These are phyloP conservation scores for Isabelozyma pseudorhagii DNA, from an alignment of 805 yeast genomes.

Conservation along the genomic window DNA sequence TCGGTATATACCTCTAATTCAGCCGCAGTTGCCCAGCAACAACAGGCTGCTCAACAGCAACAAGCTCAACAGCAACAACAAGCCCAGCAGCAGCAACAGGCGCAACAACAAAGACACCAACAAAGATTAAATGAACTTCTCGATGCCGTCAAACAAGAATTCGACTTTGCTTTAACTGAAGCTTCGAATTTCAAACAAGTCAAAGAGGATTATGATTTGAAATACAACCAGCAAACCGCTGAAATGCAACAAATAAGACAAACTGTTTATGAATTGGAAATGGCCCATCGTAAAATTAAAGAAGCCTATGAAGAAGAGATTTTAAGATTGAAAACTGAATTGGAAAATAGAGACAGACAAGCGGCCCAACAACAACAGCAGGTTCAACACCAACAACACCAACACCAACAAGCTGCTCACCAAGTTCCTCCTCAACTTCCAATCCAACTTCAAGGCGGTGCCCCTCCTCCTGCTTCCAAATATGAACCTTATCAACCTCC, in stretches of 20 bases:
- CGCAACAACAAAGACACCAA: slow-evolving; percentile 40
- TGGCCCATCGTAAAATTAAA: slow-evolving; percentile 91
- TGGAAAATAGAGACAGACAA: slow-evolving; percentile 75
- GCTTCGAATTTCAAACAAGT: slow-evolving; percentile 83
- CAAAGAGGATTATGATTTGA: slow-evolving; percentile 88
- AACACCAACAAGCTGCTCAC: slow-evolving; percentile 25
- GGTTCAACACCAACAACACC: slow-evolving; percentile 21
- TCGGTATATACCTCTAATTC: slow-evolving; percentile 35
- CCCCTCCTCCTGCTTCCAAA: slow-evolving; percentile 15
- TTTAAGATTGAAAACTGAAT: slow-evolving; percentile 75
- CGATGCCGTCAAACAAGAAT: slow-evolving; percentile 91
- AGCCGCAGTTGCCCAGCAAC: slow-evolving; percentile 20
- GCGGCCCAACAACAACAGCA: slow-evolving; percentile 39
- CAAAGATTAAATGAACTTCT: slow-evolving; percentile 69
- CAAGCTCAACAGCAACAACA: slow-evolving; percentile 17
- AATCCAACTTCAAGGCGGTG: slow-evolving; percentile 10
- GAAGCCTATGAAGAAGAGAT: slow-evolving; percentile 96
- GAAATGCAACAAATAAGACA: slow-evolving; percentile 94
- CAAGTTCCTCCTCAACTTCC: slow-evolving; percentile 11
- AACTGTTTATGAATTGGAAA: slow-evolving; percentile 89
- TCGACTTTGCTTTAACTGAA: slow-evolving; percentile 78
- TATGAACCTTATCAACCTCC: slow-evolving; percentile 12
- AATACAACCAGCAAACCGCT: slow-evolving; percentile 84
- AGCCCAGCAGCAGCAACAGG: slow-evolving; percentile 22
- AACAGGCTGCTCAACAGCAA: slow-evolving; percentile 16